phyloP scores from a whole-genome alignment of 2,329 filamentous ascomycete species.

The Scytalidium sp. region DNA sequence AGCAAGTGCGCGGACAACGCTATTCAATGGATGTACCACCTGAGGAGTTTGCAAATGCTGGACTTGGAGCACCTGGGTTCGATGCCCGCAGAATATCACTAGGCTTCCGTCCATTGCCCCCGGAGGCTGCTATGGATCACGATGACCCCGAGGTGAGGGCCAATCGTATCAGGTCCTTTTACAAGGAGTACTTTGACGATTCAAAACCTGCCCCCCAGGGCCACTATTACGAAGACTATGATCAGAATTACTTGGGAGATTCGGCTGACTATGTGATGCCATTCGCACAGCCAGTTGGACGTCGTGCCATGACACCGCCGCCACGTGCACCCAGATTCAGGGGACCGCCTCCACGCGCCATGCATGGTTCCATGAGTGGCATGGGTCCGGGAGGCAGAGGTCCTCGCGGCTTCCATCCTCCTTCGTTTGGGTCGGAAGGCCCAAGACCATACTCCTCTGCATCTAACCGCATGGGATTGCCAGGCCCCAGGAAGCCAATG shows the following conservation, averaged over 20 bases:
- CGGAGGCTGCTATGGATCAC: conserved; percentile 71
- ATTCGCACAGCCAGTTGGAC: conserved; percentile 79
- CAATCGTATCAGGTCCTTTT: conserved; percentile 96
- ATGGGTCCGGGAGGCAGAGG: conserved; percentile 23
- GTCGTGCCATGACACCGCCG: conserved; percentile 94
- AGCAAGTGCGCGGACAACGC: conserved; percentile 21
- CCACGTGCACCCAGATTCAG: conserved; percentile 49
- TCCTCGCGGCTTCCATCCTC: too few relatives aligned
- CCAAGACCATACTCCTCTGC: conserved; percentile 66
- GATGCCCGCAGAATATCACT: conserved; percentile 61
- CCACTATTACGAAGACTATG: conserved; percentile 74
- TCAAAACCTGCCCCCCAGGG: conserved; percentile 45
- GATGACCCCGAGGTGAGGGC: conserved; percentile 94
- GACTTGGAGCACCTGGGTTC: conserved; percentile 52
- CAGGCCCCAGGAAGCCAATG: conserved; percentile 47
- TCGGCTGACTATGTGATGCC: conserved; percentile 69
- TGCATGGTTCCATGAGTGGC: conserved; percentile 47
- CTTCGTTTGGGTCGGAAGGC: conserved; percentile 30
- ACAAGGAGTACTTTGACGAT: conserved; percentile 99
- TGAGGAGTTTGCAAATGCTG: conserved; percentile 33
- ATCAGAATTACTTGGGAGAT: conserved; percentile 66
- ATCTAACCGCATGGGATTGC: conserved; percentile 33
- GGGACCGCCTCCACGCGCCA: conserved; percentile 34
- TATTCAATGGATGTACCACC: conserved; percentile 32
- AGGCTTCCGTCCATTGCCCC: conserved; percentile 80